Evolutionary conservation across 306 rosid genomes (phyloP).

Genomic region (Cicer arietinum): DNA sequence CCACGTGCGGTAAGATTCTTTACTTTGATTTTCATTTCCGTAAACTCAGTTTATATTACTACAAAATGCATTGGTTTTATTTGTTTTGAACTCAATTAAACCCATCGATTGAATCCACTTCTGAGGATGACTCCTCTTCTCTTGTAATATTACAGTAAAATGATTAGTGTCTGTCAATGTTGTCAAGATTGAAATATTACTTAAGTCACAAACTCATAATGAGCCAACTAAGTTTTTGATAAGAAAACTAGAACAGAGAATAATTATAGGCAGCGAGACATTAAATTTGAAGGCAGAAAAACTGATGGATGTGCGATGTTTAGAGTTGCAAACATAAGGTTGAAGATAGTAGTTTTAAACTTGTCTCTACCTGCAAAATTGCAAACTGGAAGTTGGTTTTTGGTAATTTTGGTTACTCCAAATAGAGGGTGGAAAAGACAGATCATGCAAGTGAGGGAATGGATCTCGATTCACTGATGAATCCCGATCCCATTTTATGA

Average conservation of each 20-base stretch:
- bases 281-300: neutral
- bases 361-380: neutral
- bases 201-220: neutral
- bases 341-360: neutral
- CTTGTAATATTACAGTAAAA: slow-evolving; percentile 19
- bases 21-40: slow-evolving; percentile 22
- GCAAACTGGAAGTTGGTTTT: neutral
- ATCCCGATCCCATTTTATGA: neutral
- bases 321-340: neutral
- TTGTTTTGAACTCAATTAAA: slow-evolving; percentile 34
- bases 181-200: neutral
- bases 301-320: neutral
- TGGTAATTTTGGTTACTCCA: neutral
- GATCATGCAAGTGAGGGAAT: neutral
- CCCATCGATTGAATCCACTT: slow-evolving; percentile 14
- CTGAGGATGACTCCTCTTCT: slow-evolving; percentile 18
- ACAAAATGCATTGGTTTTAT: slow-evolving; percentile 28
- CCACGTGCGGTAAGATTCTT: slow-evolving; percentile 68
- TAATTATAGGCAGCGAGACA: slow-evolving; percentile 1
- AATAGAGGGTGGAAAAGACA: neutral
- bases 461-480: neutral
- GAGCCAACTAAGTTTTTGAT: neutral
- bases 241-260: neutral
- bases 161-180: neutral
- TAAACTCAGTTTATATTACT: neutral